Base-by-base conservation (phyloP, 1,139 yeast species). In the Candida buenavistaensis region DNA sequence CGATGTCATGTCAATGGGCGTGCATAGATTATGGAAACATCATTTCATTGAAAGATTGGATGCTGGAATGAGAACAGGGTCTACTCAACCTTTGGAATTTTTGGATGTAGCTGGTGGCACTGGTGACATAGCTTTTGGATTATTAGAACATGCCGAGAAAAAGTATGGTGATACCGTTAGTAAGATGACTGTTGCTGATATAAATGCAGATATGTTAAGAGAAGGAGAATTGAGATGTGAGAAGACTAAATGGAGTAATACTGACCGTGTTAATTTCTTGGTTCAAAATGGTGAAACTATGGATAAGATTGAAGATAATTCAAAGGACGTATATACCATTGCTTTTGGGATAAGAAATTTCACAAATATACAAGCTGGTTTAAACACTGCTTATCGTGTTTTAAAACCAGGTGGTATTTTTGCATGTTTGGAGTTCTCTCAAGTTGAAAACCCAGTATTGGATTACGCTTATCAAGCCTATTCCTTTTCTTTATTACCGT, bases 31-130 rank as follows among this genome's bases (percentile, higher is more conserved):
- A 37, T 92, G 99, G 99, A 92, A 92, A 56, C 80, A 78, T 54
- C 96, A 90, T 55, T 84, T 92, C 55, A 90, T 92, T 50, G 74
- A 80, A 49, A 78, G 89, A 48, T 68, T 92, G 42, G 97, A 92
- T 54, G 96, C 97, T 26, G 99, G 99, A 27, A 81, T 80, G 71
- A 78, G 97, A 54, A 90, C 96, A 4, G 95, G 92, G 28, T 80
- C 89, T 7, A 55, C 55, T 27, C 75, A 80, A 47, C 96, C 96
- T 2, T 69, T 92, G 54, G 79, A 82, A 44, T 90, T 92, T 53
- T 72, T 92, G 44, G 99, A 92, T 62, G 97, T 94, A 37, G 99
- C 98, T 24, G 99, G 98, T 39, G 99, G 99, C 21, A 89, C 97
- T 11, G 99, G 98, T 30, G 99, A 92, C 57, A 90, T 92, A 62